Evolutionary conservation across 2,329 filamentous ascomycete genomes (phyloP).

Genomic region (Trematosphaeria pertusa): DNA sequence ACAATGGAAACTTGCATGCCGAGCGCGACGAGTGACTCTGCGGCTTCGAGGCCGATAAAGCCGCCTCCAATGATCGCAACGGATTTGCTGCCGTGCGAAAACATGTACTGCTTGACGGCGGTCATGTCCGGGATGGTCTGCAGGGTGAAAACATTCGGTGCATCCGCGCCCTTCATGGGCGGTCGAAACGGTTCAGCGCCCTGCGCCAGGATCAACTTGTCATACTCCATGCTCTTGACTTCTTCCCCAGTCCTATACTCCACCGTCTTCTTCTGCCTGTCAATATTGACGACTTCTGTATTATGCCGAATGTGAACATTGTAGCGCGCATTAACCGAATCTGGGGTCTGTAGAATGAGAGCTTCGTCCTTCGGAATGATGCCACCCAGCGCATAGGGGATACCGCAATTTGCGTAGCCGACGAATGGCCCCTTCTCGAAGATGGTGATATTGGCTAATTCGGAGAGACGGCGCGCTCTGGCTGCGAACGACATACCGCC

Average conservation of each 20-base stretch:
- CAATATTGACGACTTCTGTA: constrained; percentile 27
- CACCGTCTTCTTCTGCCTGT: constrained; percentile 19
- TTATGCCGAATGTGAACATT: constrained; percentile 29
- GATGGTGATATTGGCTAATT: constrained; percentile 31
- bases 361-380: constrained; percentile 21
- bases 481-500: constrained; percentile 29
- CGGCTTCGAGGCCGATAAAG: constrained; percentile 38
- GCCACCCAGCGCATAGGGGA: constrained; percentile 30
- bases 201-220: constrained; percentile 28
- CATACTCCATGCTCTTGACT: constrained; percentile 18
- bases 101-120: constrained; percentile 20
- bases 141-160: constrained; percentile 27
- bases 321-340: constrained; percentile 28
- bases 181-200: constrained; percentile 25
- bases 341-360: constrained; percentile 30
- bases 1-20: constrained; percentile 30
- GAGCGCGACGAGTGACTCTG: constrained; percentile 23
- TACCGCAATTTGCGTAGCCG: constrained; percentile 36
- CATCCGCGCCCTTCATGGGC: constrained; percentile 22
- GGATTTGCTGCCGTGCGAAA: constrained; percentile 5
- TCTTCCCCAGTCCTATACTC: constrained; percentile 1
- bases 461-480: constrained; percentile 31
- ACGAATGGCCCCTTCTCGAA: constrained; percentile 34
- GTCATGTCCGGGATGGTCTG: constrained; percentile 28
- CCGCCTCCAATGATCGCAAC: constrained; percentile 33